phyloP scores from a whole-genome alignment of 2,329 filamentous ascomycete genomes.

The Fusarium sp. region DNA sequence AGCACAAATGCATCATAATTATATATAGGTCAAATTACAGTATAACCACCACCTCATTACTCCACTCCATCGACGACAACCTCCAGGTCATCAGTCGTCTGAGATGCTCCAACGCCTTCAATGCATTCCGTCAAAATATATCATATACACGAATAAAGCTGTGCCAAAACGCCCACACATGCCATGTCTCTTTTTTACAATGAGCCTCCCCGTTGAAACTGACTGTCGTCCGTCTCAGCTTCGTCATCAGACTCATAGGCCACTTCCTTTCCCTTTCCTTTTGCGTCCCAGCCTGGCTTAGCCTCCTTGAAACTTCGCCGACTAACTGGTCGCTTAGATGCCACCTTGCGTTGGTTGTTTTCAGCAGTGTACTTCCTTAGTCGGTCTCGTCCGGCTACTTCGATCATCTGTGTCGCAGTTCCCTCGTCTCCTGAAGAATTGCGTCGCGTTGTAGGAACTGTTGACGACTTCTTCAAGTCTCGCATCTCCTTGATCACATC shows the following conservation, averaged over 20 bases:
- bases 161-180: slow-evolving; percentile 31
- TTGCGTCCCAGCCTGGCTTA: slow-evolving; percentile 52
- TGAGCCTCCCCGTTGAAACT: slow-evolving; percentile 56
- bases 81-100: slow-evolving; percentile 2
- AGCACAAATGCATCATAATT: slow-evolving; percentile 17
- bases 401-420: slow-evolving; percentile 46
- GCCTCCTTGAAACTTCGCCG: slow-evolving; percentile 58
- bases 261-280: slow-evolving; percentile 63
- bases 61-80: slow-evolving; percentile 22
- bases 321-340: slow-evolving; percentile 53
- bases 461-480: slow-evolving; percentile 64
- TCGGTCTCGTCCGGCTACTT: slow-evolving; percentile 52
- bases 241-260: slow-evolving; percentile 54
- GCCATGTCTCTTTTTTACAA: slow-evolving; percentile 48
- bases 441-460: slow-evolving; percentile 61
- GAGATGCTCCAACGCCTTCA: slow-evolving; percentile 31
- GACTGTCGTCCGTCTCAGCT: slow-evolving; percentile 47
- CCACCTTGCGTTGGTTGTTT: slow-evolving; percentile 44
- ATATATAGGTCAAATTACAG: slow-evolving; percentile 26
- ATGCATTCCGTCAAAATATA: slow-evolving; percentile 36
- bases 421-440: slow-evolving; percentile 64
- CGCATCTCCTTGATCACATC: slow-evolving; percentile 88
- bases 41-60: slow-evolving; percentile 39
- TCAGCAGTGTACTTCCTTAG: slow-evolving; percentile 43
- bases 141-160: slow-evolving; percentile 18